Percentiles rank a stretch among this genome's conserved stretches.
These are phyloP conservation scores for Phyllosticta ampelicida DNA, from an alignment of 2,329 filamentous ascomycete species.

Conservation along the genomic window DNA sequence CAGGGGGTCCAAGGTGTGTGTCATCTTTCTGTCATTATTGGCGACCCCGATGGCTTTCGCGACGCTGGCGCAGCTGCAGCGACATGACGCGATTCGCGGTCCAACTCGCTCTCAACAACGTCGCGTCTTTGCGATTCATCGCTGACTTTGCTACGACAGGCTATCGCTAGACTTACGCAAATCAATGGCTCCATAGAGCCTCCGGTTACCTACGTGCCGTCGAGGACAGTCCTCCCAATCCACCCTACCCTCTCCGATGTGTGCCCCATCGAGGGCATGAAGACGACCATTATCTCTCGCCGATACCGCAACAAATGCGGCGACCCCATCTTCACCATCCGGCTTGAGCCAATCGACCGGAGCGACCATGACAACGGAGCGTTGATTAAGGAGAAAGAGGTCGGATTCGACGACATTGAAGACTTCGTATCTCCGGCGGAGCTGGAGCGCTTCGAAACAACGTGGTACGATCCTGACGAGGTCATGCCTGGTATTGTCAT, in stretches of 20 bases:
- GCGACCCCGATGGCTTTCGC: not conserved
- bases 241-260: not conserved
- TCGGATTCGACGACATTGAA: not conserved
- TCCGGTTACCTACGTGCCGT: not conserved
- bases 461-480: not conserved
- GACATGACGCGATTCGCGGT: not conserved
- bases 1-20: too few relatives aligned
- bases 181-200: not conserved
- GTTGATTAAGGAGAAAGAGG: not conserved
- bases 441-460: constrained; percentile 8
- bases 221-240: not conserved
- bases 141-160: not conserved
- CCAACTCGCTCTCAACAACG: not conserved
- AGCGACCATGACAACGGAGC: not conserved
- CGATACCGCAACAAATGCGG: not conserved
- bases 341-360: not conserved
- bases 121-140: not conserved
- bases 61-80: too few relatives aligned
- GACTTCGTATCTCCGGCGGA: not conserved
- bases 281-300: not conserved
- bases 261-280: not conserved
- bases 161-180: not conserved
- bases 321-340: constrained; percentile 3
- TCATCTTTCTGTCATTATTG: too few relatives aligned
- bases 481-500: not conserved